Evolutionary conservation across 495 filamentous ascomycete genomes (phyloP), one percentile per base, ranked within the genome.

Genomic region (Penicillium turbatum): DNA sequence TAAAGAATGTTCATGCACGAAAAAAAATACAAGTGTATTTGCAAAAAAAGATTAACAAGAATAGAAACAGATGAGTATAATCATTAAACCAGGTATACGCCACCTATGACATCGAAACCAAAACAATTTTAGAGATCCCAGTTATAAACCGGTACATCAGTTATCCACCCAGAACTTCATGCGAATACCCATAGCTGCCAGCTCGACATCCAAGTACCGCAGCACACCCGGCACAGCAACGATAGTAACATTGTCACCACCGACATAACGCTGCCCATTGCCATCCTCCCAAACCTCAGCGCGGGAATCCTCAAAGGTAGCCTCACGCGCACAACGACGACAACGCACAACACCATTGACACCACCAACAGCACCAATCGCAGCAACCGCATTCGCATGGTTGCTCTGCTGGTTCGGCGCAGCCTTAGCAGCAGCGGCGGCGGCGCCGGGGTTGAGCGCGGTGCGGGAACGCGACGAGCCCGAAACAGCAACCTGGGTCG

Each of bases 141-240:
- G 36, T 44, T 5, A 62, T 55, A 57, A 39, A 50, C 44, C 50
- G 51, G 47, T 37, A 39, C 6, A 53, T 52, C 57, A 65, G 44
- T 77, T 73, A 48, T 76, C 83, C 30, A 97, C 82, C 71, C 85
- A 85, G 71, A 93, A 98, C 78, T 86, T 90, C 78, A 96, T 83
- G 64, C 86, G 81, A 44, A 95, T 84, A 45, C 91, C 91, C 90
- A 96, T 97, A 37, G 90, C 88, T 37, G 89, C 88, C 57, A 98
- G 73, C 67, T 98, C 93, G 6, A 95, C 92, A 77, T 98, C 93
- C 55, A 98, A 67, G 76, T 89, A 97, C 71, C 86, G 86, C 60
- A 98, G 70, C 42, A 95, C 93, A 49, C 91, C 92, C 0, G 93
- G 93, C 44, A 98, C 88, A 46, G 88, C 90, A 54, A 97, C 90